Base-by-base conservation (phyloP, 2,329 filamentous ascomycete species). In the Ophiocordyceps australis region DNA sequence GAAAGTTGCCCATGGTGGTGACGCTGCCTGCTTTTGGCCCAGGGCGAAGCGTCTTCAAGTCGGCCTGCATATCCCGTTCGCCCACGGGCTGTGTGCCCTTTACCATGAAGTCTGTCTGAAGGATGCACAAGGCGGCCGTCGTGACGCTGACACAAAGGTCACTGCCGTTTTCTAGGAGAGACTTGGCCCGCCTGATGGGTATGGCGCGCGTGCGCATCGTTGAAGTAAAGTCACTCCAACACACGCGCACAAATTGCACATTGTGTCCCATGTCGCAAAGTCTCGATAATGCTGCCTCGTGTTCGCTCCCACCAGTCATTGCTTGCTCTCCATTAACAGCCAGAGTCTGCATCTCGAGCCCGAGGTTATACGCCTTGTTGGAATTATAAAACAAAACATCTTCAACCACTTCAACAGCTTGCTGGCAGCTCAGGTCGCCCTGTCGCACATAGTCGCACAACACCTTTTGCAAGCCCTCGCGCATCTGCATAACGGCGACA, bases 181-280 rank as follows among this genome's bases (percentile, higher is more conserved):
- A 53, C 17, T 56, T 41, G 14, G 73, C 65, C 21, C 62, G 59
- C 2, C 57, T 52, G 22, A 77, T 59, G 0, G 80, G 78, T 3
- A 89, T 49, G 33, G 81, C 64, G 4, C 78, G 65, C 35, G 69
- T 61, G 11, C 77, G 64, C 1, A 71, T 45, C 3, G 65, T 75
- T 3, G 69, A 68, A n/a, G 78, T 81, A 45, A 78, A 75, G 46
- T 91, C 81, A 14, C 77, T 55, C 70, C 76, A 91, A 45, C 77
- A 74, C 9, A 86, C 54, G 32, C 79, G 72, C 12, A 91, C 48
- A 39, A 74, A 85, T 32, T 14, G 20, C 5, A 15, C 11, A 14
- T 13, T 24, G 13, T 12, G 14, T 15, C 13, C 22, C 2, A 20
- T 9, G 4, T 12, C n/a, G 13, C 5, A 10, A 4, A 24, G 11